phyloP scores from a whole-genome alignment of 2,329 filamentous ascomycete genomes.

The Teratosphaeria epicoccoides region DNA sequence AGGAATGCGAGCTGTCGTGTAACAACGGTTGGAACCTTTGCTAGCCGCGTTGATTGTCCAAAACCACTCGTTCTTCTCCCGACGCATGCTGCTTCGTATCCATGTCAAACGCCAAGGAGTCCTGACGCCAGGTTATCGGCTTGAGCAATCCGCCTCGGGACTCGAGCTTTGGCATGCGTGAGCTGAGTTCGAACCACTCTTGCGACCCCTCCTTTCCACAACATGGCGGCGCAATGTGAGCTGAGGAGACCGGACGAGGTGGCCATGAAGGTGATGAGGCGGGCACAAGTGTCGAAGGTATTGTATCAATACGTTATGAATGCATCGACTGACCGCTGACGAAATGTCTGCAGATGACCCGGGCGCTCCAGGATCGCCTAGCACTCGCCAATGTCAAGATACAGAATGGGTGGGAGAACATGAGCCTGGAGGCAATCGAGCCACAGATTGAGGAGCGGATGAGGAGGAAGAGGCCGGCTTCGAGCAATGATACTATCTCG shows the following conservation, averaged over 20 bases:
- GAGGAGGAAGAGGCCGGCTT: constrained; percentile 57
- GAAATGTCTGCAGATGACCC: constrained; percentile 61
- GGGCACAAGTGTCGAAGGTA: constrained; percentile 31
- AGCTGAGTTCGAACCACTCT: background rate
- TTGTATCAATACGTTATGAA: background rate
- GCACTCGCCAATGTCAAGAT: constrained; percentile 96
- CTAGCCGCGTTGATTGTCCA: background rate
- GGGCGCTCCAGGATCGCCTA: constrained; percentile 83
- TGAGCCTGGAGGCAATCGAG: constrained; percentile 76
- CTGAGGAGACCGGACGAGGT: constrained; percentile 24
- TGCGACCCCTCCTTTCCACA: constrained; percentile 5
- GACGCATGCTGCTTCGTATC: background rate
- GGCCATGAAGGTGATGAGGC: constrained; percentile 26
- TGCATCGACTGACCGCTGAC: constrained; percentile 12
- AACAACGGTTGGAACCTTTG: background rate
- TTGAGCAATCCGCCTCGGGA: background rate
- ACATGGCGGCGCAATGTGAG: constrained; percentile 20
- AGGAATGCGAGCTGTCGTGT: background rate
- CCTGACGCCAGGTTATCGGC: background rate
- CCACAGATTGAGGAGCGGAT: constrained; percentile 72
- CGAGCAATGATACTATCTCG: constrained; percentile 63
- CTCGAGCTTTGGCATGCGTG: background rate
- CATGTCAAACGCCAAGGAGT: background rate
- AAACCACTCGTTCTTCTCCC: background rate
- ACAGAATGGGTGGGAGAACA: constrained; percentile 86